Base-by-base conservation (phyloP, 2,329 filamentous ascomycete genomes). In the Penicillium sp. region DNA sequence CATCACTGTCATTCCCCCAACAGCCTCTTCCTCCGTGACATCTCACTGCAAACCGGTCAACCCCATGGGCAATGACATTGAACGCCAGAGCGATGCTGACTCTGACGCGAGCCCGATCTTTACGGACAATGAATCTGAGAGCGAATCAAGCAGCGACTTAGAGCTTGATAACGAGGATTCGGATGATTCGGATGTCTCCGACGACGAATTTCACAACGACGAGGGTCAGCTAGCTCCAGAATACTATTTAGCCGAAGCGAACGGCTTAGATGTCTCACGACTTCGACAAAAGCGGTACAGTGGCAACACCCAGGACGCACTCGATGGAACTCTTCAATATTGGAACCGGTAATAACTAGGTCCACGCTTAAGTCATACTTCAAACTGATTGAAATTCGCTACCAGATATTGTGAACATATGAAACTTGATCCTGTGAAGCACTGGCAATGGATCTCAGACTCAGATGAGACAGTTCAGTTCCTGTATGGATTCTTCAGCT, bases 211-310 rank as follows among this genome's bases (percentile, higher is more conserved):
- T 27, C 44, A 40, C 38, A 40, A 54, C 20, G 43, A 61, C 22
- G 42, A 57, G 22, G 50, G 59, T 44, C 39, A 55, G 30, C 38
- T 56, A 28, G 53, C 52, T 31, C 50, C 44, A 14, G 51, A 62
- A 51, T 39, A 60, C 39, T 62, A 62, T 41, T 38, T 61, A n/a
- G 48, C 51, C 13, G 30, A 56, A 53, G 58, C 53, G 35, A 50
- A 61, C 53, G 53, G 51, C 36, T 54, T 63, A 10, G 46, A 63
- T 57, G 39, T 61, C 38, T 53, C 60, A 31, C 45, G 58, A 50
- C 53, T 60, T 54, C 41, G 43, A 53, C 53, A 63, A 49, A 52
- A 62, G 42, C 49, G 48, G 36, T 63, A 63, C 46, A 63, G 60
- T 49, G 7, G 20, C 13, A 48, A 18, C 11, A 60, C 35, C n/a